Conservation (phyloP, 345 rosid genomes). For the Citrus inodora region DNA sequence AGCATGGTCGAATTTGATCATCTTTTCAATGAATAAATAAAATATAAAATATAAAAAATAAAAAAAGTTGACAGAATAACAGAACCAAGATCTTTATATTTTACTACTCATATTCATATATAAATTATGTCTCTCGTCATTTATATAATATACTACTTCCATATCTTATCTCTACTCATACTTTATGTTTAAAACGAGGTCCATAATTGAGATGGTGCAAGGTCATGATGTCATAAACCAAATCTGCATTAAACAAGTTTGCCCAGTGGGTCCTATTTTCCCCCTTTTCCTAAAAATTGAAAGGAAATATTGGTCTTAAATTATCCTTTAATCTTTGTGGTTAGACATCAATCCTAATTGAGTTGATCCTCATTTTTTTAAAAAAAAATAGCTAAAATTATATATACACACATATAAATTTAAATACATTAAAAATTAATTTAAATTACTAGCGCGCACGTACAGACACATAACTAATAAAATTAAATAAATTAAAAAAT, state of each 20-base stretch:
- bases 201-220: not conserved
- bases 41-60: not conserved
- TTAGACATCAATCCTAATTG: not conserved
- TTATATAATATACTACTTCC: not conserved
- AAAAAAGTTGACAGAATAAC: not conserved
- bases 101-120: not conserved
- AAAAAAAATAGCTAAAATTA: no score
- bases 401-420: no score
- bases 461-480: no score
- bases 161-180: not conserved
- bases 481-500: no score
- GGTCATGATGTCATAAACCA: not conserved
- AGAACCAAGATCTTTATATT: not conserved
- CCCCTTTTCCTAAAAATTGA: not conserved
- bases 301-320: not conserved
- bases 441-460: rapidly evolving
- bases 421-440: no score
- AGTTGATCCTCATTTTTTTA: no score
- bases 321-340: not conserved
- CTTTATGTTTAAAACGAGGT: not conserved
- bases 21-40: not conserved
- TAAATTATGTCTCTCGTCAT: not conserved
- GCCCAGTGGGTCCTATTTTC: not conserved
- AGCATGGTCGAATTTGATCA: not conserved
- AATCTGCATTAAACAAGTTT: not conserved